Evolutionary conservation across 2,329 filamentous ascomycete genomes (phyloP).

Genomic region (Colletotrichum lini): DNA sequence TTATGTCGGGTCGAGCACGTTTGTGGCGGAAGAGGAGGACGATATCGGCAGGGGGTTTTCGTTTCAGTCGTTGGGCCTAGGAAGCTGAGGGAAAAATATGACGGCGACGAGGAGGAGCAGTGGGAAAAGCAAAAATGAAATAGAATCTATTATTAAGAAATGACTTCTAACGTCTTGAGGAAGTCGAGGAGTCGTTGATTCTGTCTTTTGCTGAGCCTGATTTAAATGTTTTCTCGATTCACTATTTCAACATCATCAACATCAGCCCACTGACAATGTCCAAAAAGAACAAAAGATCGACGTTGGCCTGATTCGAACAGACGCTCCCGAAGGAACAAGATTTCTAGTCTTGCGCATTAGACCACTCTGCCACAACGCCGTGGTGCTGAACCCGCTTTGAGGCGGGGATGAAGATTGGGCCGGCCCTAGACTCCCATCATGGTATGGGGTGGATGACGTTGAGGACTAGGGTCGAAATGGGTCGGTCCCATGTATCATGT

Average conservation of each 20-base stretch:
- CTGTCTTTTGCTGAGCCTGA: too few relatives aligned
- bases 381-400: conserved; percentile 7
- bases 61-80: background rate
- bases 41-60: conserved; percentile 31
- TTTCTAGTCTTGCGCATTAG: conserved; percentile 42
- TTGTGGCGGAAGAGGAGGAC: conserved; percentile 23
- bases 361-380: conserved; percentile 42
- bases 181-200: too few relatives aligned
- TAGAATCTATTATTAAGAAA: too few relatives aligned
- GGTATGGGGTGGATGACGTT: background rate
- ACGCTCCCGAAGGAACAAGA: conserved; percentile 42
- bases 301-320: conserved; percentile 42
- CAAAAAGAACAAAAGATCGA: conserved; percentile 12
- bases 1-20: conserved; percentile 34
- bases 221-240: too few relatives aligned
- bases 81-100: too few relatives aligned
- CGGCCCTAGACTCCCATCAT: background rate
- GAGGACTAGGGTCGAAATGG: background rate
- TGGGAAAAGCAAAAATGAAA: too few relatives aligned
- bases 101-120: too few relatives aligned
- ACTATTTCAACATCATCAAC: too few relatives aligned
- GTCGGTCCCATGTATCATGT: background rate
- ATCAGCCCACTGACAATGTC: too few relatives aligned
- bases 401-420: background rate
- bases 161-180: too few relatives aligned